Percentiles rank a stretch among this genome's conserved stretches.
phyloP scores from a whole-genome alignment of 164 flowering plant genomes.

The Vitis amurensis region DNA sequence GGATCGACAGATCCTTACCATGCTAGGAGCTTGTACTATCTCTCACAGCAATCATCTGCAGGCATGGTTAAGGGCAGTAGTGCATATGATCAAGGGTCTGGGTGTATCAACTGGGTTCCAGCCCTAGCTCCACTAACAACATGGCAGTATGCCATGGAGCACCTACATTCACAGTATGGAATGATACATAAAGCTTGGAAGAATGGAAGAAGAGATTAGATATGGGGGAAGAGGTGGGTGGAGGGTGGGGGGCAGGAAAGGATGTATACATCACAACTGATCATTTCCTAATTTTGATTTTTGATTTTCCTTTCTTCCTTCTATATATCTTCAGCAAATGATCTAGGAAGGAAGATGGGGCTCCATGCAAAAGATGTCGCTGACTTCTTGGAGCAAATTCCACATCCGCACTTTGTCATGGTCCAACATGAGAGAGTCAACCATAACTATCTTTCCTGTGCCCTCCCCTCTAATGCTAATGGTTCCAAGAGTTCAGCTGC shows the following conservation, averaged over 20 bases:
- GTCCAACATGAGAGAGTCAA: too few relatives aligned
- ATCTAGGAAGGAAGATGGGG: constrained; percentile 5
- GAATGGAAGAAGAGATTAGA: background rate
- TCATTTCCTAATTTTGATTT: constrained; percentile 37
- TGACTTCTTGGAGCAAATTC: too few relatives aligned
- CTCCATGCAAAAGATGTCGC: too few relatives aligned
- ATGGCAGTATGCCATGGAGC: constrained; percentile 46
- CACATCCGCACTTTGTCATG: too few relatives aligned
- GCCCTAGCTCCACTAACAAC: constrained; percentile 45
- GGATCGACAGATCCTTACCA: constrained; percentile 35
- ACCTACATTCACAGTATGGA: constrained; percentile 62
- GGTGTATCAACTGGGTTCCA: constrained; percentile 64
- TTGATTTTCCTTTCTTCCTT: constrained; percentile 13
- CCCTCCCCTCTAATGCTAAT: too few relatives aligned
- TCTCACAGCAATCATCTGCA: constrained; percentile 37
- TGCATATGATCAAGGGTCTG: constrained; percentile 40
- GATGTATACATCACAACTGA: constrained; percentile 24
- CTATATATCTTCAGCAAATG: background rate
- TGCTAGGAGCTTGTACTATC: constrained; percentile 37
- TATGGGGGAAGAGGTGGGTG: constrained; percentile 5
- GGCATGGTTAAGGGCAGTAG: constrained; percentile 16
- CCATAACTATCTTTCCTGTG: too few relatives aligned
- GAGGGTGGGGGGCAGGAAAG: constrained; percentile 8
- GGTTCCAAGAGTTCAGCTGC: too few relatives aligned
- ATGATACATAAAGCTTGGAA: constrained; percentile 34